phyloP scores from a whole-genome alignment of 2,329 filamentous ascomycete species.

The Gremmenia infestans region DNA sequence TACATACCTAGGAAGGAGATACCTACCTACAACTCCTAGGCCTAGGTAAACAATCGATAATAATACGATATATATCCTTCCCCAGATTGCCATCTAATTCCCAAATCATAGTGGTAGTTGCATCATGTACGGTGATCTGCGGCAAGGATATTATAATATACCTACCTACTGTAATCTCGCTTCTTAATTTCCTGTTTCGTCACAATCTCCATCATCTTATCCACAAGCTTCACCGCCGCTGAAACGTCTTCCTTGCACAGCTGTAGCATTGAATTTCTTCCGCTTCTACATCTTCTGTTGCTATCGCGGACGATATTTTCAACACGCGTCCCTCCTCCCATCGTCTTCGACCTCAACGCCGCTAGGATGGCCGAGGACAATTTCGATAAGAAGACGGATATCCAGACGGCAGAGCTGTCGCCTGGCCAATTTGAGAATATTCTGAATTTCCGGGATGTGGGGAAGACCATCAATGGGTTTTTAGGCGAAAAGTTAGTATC shows the following conservation, averaged over 20 bases:
- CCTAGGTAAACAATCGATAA: too few species aligned
- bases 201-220: too few species aligned
- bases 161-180: too few species aligned
- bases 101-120: too few species aligned
- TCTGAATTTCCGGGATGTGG: constrained; percentile 75
- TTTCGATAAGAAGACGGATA: not conserved
- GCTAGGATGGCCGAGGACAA: not conserved
- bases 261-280: not conserved
- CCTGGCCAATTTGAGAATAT: constrained; percentile 47
- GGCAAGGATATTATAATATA: too few species aligned
- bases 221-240: not conserved
- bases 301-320: too few species aligned
- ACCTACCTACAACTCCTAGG: too few species aligned
- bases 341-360: not conserved
- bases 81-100: too few species aligned
- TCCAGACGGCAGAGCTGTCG: not conserved
- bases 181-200: too few species aligned
- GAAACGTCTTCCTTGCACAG: not conserved
- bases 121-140: too few species aligned
- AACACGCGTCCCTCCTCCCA: not conserved
- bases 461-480: constrained; percentile 57
- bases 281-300: not conserved
- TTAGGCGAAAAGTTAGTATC: constrained; percentile 47
- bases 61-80: too few species aligned
- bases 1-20: too few species aligned